Percentiles rank a stretch among this genome's conserved stretches.
phyloP scores from a whole-genome alignment of 2,329 filamentous ascomycete genomes.

The Paraconiothyrium brasiliense region DNA sequence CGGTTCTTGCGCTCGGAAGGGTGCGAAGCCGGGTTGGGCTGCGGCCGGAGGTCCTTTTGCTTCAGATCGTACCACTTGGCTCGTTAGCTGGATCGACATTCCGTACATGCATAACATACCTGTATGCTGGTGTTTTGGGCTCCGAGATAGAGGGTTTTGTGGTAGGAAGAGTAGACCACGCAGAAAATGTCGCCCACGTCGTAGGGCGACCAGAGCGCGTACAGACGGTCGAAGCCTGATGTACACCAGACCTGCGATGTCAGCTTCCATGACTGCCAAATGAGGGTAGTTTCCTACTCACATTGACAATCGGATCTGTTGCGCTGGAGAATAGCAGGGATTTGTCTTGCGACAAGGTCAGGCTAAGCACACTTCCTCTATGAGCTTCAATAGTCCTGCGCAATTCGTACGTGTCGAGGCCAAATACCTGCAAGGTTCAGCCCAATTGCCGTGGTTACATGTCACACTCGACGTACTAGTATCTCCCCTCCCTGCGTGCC shows the following conservation, averaged over 20 bases:
- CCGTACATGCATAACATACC: constrained; percentile 40
- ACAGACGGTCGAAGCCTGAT: constrained; percentile 75
- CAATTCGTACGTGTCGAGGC: constrained; percentile 85
- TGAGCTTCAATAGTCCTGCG: constrained; percentile 84
- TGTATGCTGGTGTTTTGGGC: constrained; percentile 95
- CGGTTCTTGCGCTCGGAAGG: constrained; percentile 81
- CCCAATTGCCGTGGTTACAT: not conserved
- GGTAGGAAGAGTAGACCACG: constrained; percentile 82
- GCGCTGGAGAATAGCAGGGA: constrained; percentile 88
- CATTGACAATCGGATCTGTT: constrained; percentile 92
- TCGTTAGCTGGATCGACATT: constrained; percentile 18
- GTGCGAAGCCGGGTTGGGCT: constrained; percentile 72
- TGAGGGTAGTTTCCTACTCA: constrained; percentile 37
- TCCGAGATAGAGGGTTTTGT: constrained; percentile 87
- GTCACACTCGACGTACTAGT: constrained; percentile 60
- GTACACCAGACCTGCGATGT: constrained; percentile 77
- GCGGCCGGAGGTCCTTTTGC: constrained; percentile 67
- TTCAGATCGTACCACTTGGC: constrained; percentile 80
- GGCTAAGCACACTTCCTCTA: constrained; percentile 86
- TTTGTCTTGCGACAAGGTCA: constrained; percentile 80
- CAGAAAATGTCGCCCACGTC: constrained; percentile 97
- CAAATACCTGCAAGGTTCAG: constrained; percentile 70
- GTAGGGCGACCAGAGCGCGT: constrained; percentile 91
- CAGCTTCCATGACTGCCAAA: constrained; percentile 12
- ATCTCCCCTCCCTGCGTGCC: constrained; percentile 95